These are phyloP conservation scores for Maudiozyma bulderi DNA, from an alignment of 805 yeast species.

Conservation along the genomic window DNA sequence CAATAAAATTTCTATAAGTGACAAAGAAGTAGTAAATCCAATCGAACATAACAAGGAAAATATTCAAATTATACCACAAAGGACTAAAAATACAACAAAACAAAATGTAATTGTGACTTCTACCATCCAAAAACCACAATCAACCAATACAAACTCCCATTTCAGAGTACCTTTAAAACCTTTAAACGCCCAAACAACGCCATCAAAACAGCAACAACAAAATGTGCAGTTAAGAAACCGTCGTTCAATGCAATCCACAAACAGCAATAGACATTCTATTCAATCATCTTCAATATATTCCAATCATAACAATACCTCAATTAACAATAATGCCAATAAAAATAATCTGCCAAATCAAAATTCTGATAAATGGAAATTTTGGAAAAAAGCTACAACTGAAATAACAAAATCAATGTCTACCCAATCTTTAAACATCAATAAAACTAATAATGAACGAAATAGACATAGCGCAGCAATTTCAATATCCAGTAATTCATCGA, in stretches of 20 bases:
- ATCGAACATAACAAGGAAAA: constrained; percentile 12
- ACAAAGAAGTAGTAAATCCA: constrained; percentile 1
- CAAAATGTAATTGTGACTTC: constrained; percentile 1
- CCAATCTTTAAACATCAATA: neutral
- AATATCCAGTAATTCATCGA: neutral
- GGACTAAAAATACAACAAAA: neutral
- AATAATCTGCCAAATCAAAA: constrained; percentile 16
- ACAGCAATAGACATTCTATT: neutral
- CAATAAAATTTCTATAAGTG: constrained; percentile 20
- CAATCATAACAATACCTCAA: constrained; percentile 3
- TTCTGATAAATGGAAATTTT: constrained; percentile 27
- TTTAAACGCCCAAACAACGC: constrained; percentile 2
- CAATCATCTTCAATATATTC: constrained; percentile 1
- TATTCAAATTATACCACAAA: neutral
- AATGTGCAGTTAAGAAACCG: neutral
- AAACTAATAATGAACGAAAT: neutral
- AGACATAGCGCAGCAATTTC: constrained; percentile 1
- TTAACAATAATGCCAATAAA: constrained; percentile 8
- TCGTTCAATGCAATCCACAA: neutral
- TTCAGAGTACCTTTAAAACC: constrained; percentile 12
- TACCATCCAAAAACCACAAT: neutral
- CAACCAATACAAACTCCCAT: neutral
- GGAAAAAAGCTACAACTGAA: constrained; percentile 19
- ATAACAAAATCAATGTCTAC: neutral
- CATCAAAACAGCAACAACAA: neutral